Evolutionary conservation across 2,329 filamentous ascomycete species (phyloP).

Genomic region (Chaetomiaceae sp.): DNA sequence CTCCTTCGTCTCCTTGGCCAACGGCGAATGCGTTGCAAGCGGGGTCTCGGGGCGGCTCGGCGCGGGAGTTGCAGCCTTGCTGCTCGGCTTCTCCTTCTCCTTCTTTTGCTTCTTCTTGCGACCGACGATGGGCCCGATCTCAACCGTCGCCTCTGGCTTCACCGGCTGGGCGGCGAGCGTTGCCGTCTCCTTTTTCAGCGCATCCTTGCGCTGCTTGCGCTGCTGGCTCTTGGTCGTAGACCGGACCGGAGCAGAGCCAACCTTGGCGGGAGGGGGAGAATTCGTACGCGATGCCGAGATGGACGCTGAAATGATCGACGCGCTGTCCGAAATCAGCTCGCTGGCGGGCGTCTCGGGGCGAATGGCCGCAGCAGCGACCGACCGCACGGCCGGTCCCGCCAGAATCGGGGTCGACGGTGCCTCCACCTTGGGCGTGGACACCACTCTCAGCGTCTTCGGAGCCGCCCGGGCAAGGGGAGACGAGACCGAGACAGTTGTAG

Average conservation of each 20-base stretch:
- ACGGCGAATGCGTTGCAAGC: constrained; percentile 8
- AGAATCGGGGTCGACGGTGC: constrained; percentile 33
- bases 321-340: constrained; percentile 69
- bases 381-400: constrained; percentile 26
- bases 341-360: constrained; percentile 67
- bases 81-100: constrained; percentile 43
- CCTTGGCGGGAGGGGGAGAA: constrained; percentile 61
- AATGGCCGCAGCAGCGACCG: constrained; percentile 21
- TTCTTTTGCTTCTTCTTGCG: constrained; percentile 85
- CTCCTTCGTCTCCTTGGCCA: constrained; percentile 23
- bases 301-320: constrained; percentile 66
- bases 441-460: constrained; percentile 63
- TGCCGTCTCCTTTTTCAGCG: constrained; percentile 56
- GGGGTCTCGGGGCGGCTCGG: constrained; percentile 23
- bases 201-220: constrained; percentile 68
- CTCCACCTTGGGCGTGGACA: constrained; percentile 61
- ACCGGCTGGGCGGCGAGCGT: constrained; percentile 43
- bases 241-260: constrained; percentile 64
- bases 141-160: constrained; percentile 46
- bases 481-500: constrained; percentile 43
- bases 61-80: constrained; percentile 23
- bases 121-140: constrained; percentile 66
- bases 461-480: constrained; percentile 47
- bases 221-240: constrained; percentile 71
- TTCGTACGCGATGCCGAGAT: constrained; percentile 61